These are phyloP conservation scores for Astrephomene gubernaculifera DNA, from an alignment of 139 green algal genomes.

Conservation along the genomic window DNA sequence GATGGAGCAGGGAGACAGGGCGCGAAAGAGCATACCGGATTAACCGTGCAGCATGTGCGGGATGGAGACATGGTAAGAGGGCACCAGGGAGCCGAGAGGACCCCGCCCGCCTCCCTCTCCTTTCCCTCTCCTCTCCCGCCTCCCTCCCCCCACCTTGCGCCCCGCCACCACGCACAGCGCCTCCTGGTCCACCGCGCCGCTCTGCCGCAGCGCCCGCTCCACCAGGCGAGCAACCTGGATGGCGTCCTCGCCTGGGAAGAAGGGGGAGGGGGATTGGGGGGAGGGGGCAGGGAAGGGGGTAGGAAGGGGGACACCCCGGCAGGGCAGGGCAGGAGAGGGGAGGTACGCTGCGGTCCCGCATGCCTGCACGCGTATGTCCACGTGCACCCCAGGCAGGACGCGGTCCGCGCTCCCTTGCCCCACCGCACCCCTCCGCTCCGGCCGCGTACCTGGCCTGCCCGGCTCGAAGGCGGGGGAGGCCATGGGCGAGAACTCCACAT, in stretches of 20 bases:
- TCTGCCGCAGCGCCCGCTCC: slow-evolving; percentile 81
- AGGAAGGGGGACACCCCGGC: neutral
- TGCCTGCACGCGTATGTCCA: no score
- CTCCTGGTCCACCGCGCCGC: slow-evolving; percentile 87
- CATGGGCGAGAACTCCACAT: slow-evolving; percentile 86
- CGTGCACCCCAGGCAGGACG: no score
- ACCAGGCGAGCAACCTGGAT: slow-evolving; percentile 81
- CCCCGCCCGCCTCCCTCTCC: neutral
- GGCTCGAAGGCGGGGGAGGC: slow-evolving; percentile 78
- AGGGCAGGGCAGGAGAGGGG: no score
- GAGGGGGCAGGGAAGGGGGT: neutral
- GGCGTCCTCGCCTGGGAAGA: slow-evolving; percentile 59
- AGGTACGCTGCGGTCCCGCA: no score
- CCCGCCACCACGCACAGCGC: slow-evolving; percentile 89
- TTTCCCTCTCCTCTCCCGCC: neutral
- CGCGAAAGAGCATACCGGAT: no score
- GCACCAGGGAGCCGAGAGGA: no score
- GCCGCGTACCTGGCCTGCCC: slow-evolving; percentile 52
- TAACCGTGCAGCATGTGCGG: no score
- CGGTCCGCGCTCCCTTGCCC: no score
- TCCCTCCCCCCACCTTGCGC: slow-evolving; percentile 57
- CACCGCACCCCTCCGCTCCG: no score
- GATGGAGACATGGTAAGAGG: no score
- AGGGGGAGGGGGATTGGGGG: no score
- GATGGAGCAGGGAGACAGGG: no score